phyloP scores from a whole-genome alignment of 768 basidiomycete genomes.

The Gloeostereum incarnatum region DNA sequence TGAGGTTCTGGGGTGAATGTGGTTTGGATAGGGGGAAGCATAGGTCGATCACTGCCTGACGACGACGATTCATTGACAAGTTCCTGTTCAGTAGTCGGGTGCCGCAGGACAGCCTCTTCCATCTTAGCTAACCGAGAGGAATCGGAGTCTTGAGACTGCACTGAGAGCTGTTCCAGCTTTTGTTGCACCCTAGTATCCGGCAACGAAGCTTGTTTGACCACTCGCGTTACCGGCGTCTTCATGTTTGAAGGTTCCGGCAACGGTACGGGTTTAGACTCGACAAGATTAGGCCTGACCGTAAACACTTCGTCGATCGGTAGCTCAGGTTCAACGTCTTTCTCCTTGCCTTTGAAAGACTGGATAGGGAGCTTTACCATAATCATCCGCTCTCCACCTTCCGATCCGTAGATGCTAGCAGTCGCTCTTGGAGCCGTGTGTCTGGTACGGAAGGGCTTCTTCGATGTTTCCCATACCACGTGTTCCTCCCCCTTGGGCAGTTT shows the following conservation, averaged over 20 bases:
- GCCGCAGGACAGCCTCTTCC: constrained; percentile 39
- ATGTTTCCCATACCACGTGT: constrained; percentile 26
- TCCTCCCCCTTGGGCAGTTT: constrained; percentile 45
- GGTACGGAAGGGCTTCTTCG: constrained; percentile 5
- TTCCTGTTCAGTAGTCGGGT: constrained; percentile 19
- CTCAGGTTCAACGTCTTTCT: constrained; percentile 22
- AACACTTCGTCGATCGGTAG: constrained; percentile 45
- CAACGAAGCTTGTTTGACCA: constrained; percentile 3
- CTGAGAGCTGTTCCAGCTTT: constrained; percentile 29
- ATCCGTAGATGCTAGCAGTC: constrained; percentile 14
- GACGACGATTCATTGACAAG: constrained; percentile 11
- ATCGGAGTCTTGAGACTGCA: constrained; percentile 23
- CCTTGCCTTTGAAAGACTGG: constrained; percentile 24
- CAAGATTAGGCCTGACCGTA: constrained; percentile 43
- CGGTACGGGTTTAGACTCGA: constrained; percentile 24
- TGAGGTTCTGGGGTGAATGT: constrained; percentile 34
- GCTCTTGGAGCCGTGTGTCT: constrained; percentile 4
- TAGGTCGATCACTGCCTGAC: constrained; percentile 18
- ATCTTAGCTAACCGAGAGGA: constrained; percentile 28
- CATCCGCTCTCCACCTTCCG: constrained; percentile 33
- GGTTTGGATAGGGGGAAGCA: constrained; percentile 31
- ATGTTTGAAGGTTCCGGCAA: constrained; percentile 12
- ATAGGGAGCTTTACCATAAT: constrained; percentile 51
- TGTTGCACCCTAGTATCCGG: constrained; percentile 23
- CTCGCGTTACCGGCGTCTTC: not conserved